Percentiles rank a stretch among this genome's conserved stretches.
phyloP scores from a whole-genome alignment of 2,329 filamentous ascomycete genomes.

The Sclerotinia sclerotiorum region DNA sequence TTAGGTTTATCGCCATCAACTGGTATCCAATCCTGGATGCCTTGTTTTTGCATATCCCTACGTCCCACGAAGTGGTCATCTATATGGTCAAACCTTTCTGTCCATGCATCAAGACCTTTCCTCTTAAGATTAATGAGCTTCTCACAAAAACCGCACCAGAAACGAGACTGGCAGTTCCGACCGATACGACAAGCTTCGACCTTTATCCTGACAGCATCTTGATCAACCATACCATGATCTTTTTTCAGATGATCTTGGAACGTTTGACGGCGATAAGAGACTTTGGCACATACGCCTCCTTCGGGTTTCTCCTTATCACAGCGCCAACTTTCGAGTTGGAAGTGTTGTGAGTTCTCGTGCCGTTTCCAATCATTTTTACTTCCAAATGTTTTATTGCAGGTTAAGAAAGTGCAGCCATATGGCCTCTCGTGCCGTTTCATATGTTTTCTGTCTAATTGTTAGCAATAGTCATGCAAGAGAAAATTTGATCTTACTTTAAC shows the following conservation, averaged over 20 bases:
- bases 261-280: constrained; percentile 57
- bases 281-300: constrained; percentile 52
- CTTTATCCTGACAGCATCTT: constrained; percentile 42
- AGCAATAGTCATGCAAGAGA: constrained; percentile 15
- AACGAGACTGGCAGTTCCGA: constrained; percentile 61
- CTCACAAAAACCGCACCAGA: constrained; percentile 87
- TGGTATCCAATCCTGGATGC: constrained; percentile 57
- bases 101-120: constrained; percentile 56
- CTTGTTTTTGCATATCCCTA: constrained; percentile 41
- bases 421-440: constrained; percentile 77
- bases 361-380: constrained; percentile 94
- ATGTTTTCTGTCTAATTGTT: constrained; percentile 64
- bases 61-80: constrained; percentile 67
- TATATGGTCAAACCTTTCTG: constrained; percentile 70
- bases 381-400: constrained; percentile 75
- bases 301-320: constrained; percentile 52
- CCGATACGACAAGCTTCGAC: constrained; percentile 60
- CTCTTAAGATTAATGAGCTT: constrained; percentile 50
- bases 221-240: constrained; percentile 38
- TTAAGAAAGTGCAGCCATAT: constrained; percentile 74
- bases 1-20: constrained; percentile 34
- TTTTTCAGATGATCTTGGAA: constrained; percentile 62
- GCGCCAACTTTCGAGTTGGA: constrained; percentile 68
- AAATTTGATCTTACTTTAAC: constrained; percentile 50
- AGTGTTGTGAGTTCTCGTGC: constrained; percentile 81